Evolutionary conservation across 2,329 filamentous ascomycete genomes (phyloP).

Genomic region (Pestalotiopsis sp.): DNA sequence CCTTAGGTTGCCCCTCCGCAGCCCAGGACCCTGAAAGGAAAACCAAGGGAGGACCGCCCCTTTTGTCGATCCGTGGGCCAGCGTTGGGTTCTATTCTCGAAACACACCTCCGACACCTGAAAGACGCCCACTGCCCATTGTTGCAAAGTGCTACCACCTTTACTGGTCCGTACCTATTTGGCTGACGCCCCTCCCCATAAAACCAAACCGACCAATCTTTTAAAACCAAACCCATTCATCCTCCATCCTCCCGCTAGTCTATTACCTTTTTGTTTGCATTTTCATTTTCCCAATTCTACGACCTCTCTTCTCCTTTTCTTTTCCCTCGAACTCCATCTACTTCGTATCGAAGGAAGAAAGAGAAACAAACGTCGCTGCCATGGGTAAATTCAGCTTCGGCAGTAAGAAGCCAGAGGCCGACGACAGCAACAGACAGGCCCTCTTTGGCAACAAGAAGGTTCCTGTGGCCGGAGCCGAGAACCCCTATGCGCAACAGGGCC

Average conservation of each 20-base stretch:
- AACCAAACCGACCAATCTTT: slow-evolving; percentile 1
- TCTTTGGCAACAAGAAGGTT: slow-evolving; percentile 58
- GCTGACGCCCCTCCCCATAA: not conserved
- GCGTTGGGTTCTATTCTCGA: slow-evolving; percentile 10
- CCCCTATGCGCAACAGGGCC: slow-evolving; percentile 56
- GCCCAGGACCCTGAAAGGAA: slow-evolving; percentile 6
- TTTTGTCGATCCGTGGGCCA: slow-evolving; percentile 7
- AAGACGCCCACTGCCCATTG: not conserved
- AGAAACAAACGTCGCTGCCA: slow-evolving; percentile 30
- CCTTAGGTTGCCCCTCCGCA: not conserved
- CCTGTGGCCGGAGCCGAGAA: slow-evolving; percentile 49
- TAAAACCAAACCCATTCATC: not conserved
- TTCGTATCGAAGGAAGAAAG: not conserved
- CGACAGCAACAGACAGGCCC: slow-evolving; percentile 45
- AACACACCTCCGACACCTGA: slow-evolving; percentile 12
- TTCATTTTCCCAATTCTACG: not conserved
- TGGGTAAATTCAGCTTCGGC: slow-evolving; percentile 62
- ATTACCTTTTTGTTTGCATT: not conserved
- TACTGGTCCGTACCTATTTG: too few species aligned
- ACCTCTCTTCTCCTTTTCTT: not conserved
- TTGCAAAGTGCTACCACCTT: not conserved
- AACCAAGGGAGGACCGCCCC: not conserved
- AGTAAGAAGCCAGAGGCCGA: slow-evolving; percentile 56
- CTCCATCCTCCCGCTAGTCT: not conserved
- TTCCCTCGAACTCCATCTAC: not conserved